Conservation (phyloP, 2,329 filamentous ascomycete genomes). For the Graphium sp. region DNA sequence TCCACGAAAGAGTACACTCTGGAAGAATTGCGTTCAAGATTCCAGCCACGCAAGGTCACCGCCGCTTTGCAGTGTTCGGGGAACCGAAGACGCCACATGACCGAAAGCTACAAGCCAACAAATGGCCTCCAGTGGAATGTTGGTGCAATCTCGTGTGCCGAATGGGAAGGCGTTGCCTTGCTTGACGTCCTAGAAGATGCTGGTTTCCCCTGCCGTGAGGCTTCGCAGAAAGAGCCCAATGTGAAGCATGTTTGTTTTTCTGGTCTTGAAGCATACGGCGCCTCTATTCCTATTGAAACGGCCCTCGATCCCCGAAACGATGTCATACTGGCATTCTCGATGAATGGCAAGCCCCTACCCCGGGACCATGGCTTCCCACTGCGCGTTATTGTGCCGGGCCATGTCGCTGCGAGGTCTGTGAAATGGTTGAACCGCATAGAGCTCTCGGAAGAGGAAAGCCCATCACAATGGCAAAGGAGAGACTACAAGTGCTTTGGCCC, state of each 20-base stretch:
- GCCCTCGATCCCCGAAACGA: conserved; percentile 43
- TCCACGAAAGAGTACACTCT: conserved; percentile 33
- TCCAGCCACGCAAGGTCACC: conserved; percentile 31
- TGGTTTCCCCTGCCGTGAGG: conserved; percentile 25
- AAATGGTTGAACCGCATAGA: conserved; percentile 53
- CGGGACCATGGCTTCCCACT: conserved; percentile 51
- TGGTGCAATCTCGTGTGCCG: conserved; percentile 42
- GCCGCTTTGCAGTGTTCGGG: conserved; percentile 43
- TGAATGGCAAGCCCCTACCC: conserved; percentile 48
- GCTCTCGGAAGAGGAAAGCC: conserved; percentile 48
- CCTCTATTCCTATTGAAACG: conserved; percentile 42
- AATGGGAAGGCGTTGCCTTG: conserved; percentile 39
- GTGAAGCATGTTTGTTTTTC: conserved; percentile 38
- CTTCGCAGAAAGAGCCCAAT: conserved; percentile 17
- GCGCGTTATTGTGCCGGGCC: conserved; percentile 44
- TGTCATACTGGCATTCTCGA: conserved; percentile 48
- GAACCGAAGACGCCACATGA: conserved; percentile 43
- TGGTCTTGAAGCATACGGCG: conserved; percentile 41
- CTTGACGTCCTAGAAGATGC: conserved; percentile 38
- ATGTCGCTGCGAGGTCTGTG: conserved; percentile 49
- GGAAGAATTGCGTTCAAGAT: conserved; percentile 32
- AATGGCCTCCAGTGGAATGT: conserved; percentile 43
- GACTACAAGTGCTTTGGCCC: conserved; percentile 57
- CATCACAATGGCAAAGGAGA: conserved; percentile 46
- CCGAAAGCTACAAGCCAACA: conserved; percentile 22